Evolutionary conservation across 176 grass and related monocot species (phyloP).

Genomic region (Chrysopogon serrulatus): DNA sequence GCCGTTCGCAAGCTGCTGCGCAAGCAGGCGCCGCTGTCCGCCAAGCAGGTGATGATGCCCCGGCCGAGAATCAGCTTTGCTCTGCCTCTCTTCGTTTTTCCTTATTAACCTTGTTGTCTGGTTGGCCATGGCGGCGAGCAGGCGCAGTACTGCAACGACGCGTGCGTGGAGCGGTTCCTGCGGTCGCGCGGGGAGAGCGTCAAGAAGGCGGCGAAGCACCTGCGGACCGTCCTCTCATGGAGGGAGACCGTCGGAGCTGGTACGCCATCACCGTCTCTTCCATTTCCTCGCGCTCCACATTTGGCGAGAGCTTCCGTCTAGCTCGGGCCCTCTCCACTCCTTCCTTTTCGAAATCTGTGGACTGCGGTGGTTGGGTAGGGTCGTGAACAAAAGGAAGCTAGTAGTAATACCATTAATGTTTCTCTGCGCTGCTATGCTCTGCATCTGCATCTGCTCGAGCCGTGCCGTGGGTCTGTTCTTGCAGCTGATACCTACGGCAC

Average conservation of each 20-base stretch:
- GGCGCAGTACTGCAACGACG: constrained; percentile 95
- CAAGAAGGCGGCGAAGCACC: constrained; percentile 94
- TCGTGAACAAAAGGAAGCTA: neutral
- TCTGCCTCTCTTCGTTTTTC: neutral
- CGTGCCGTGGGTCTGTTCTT: neutral
- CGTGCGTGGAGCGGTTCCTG: constrained; percentile 77
- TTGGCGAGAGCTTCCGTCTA: neutral
- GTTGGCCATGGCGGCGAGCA: constrained; percentile 21
- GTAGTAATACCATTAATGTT: constrained; percentile 6
- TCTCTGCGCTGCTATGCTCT: neutral
- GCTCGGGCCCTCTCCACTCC: neutral
- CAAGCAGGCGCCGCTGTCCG: constrained; percentile 79
- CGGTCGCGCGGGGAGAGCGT: constrained; percentile 60
- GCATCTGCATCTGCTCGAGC: too few species aligned
- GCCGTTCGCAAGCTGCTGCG: constrained; percentile 67
- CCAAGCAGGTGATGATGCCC: constrained; percentile 71
- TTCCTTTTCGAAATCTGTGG: constrained; percentile 20
- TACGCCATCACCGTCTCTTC: constrained; percentile 9
- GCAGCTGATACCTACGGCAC: constrained; percentile 27
- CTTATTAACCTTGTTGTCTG: neutral
- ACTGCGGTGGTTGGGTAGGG: constrained; percentile 7
- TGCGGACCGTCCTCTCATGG: constrained; percentile 84
- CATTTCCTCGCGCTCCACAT: constrained; percentile 1
- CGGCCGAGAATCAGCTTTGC: neutral
- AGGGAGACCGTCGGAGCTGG: constrained; percentile 80